Evolutionary conservation across 345 rosid species (phyloP), one percentile per base, ranked within the genome.

Genomic region (Mercurialis annua): DNA sequence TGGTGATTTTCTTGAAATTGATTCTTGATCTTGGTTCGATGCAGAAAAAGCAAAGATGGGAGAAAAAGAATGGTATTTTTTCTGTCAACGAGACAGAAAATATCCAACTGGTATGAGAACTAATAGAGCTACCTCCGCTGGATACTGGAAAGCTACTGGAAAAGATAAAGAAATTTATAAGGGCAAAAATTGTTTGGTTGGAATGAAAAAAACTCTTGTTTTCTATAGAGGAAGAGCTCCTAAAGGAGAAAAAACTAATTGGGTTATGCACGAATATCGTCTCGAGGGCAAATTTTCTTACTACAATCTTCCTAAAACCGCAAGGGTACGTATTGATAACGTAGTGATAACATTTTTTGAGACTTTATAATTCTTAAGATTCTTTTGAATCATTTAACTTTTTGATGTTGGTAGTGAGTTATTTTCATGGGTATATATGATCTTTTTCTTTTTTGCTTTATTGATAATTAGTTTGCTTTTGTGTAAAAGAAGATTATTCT

Each of bases 191-290:
- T 68, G 82, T 75, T 90, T 89, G 53, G 93, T 94, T 59, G 99
- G 99, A 57, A 94, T 94, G 99, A 94, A 94, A 86, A 94, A 94
- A 83, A 94, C 99, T 2, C 98, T 94, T 70, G 99, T 94, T 26
- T 94, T 94, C 74, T 94, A 94, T 81, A 78, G 3, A 75, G 99
- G 99, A 11, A 81, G 99, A 83, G 99, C 99, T 44, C 99, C 99
- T 0, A 94, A 83, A 80, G 99, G 99, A 47, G 99, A 89, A 81
- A 94, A 94, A 71, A 81, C 89, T 26, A 91, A 85, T 51, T 94
- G 99, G 99, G 92, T 94, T 29, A 91, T 91, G 95, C 99, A 94
- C 81, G 99, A 94, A 59, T 94, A 70, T 52, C 85, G 99, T 44
- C 87, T 94, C 23, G 96, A 94, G 66, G 99, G 96, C 74, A 83